phyloP scores from a whole-genome alignment of 192 early-diverging fungal species.

The Linnemannia elongata region DNA sequence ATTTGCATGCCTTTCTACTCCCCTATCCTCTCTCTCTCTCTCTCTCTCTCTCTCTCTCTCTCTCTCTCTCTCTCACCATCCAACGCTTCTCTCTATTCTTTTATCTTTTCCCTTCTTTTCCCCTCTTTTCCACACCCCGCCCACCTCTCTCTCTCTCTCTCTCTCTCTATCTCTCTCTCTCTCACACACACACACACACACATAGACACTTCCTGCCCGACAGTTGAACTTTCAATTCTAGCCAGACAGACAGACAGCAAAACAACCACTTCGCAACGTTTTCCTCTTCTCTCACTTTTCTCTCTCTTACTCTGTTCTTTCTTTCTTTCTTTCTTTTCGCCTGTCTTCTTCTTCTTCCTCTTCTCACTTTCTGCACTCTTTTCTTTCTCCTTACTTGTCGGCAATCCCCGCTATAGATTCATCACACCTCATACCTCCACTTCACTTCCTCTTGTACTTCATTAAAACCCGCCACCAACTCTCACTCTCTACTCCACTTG shows the following conservation, averaged over 20 bases:
- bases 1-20: background rate
- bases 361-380: background rate
- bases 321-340: background rate
- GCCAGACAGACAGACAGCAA: background rate
- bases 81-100: background rate
- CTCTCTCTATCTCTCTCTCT: background rate
- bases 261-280: constrained; percentile 1
- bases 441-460: background rate
- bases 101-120: background rate
- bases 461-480: background rate
- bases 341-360: background rate
- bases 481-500: background rate
- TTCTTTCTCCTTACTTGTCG: background rate
- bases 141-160: background rate
- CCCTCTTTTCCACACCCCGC: background rate
- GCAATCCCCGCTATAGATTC: background rate
- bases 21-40: background rate
- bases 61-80: background rate
- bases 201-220: background rate
- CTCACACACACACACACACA: background rate
- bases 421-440: background rate
- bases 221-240: background rate
- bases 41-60: background rate
- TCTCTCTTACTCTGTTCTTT: background rate
- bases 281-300: background rate